These are phyloP conservation scores for Populus tomentosa DNA, from an alignment of 441 rosid species.

Conservation along the genomic window DNA sequence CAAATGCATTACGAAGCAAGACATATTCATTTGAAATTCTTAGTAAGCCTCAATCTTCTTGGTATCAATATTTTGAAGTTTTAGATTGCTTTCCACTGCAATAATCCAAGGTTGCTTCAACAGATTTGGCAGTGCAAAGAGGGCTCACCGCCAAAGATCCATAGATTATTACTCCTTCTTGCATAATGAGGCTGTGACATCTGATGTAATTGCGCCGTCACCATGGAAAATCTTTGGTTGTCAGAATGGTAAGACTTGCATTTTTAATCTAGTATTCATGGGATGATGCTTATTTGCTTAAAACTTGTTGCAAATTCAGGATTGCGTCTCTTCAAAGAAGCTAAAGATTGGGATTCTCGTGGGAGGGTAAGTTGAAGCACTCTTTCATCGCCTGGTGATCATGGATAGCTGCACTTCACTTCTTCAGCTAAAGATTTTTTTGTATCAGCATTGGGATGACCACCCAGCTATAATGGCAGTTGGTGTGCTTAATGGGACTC, in stretches of 20 bases:
- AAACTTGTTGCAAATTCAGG: constrained; percentile 39
- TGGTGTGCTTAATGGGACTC: constrained; percentile 70
- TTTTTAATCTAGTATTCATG: constrained; percentile 2
- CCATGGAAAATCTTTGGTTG: constrained; percentile 97
- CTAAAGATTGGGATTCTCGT: constrained; percentile 65
- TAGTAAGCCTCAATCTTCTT: no score
- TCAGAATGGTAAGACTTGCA: constrained; percentile 60
- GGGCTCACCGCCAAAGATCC: constrained; percentile 35
- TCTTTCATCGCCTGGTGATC: not conserved
- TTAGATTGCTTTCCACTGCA: no score
- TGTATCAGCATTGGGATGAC: constrained; percentile 75
- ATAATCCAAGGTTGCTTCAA: no score
- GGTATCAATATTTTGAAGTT: no score
- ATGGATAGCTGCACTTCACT: not conserved
- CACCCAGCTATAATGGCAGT: constrained; percentile 95
- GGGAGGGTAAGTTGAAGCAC: constrained; percentile 40
- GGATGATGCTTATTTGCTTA: constrained; percentile 3
- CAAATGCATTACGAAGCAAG: no score
- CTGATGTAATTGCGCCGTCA: constrained; percentile 89
- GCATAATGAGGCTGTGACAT: constrained; percentile 47
- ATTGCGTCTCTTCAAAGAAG: constrained; percentile 86
- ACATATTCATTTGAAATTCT: no score
- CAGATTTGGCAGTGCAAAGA: constrained; percentile 46
- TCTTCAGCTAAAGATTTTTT: constrained; percentile 8
- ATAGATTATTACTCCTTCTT: constrained; percentile 43